Conservation (phyloP, 192 early-diverging fungal species). For the Podila epigama region DNA sequence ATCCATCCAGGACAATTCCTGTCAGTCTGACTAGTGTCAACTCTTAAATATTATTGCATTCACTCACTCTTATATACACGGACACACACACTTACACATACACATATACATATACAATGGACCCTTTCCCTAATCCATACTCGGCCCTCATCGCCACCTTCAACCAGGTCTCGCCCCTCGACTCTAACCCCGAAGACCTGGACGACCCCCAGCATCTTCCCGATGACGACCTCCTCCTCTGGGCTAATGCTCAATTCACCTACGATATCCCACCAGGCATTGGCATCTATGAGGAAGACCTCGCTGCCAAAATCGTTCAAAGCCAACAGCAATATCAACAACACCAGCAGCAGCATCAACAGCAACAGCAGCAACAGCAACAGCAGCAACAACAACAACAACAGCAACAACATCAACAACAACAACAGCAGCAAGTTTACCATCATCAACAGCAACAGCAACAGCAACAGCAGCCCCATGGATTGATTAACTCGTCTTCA, state of each 20-base stretch:
- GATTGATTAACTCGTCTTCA: conserved; percentile 1
- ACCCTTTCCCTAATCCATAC: conserved; percentile 41
- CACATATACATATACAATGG: conserved; percentile 15
- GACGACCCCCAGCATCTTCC: conserved; percentile 38
- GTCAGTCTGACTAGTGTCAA: too few species aligned
- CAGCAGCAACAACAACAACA: conserved; percentile 8
- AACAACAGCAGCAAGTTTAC: conserved; percentile 14
- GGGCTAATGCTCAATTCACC: conserved; percentile 45
- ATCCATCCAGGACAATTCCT: too few species aligned
- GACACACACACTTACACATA: neutral
- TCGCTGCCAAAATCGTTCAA: conserved; percentile 34
- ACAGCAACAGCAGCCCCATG: conserved; percentile 19
- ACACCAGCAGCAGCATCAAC: conserved; percentile 23
- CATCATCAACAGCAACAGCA: conserved; percentile 8
- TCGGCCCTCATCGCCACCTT: conserved; percentile 41
- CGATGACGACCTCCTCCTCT: conserved; percentile 39
- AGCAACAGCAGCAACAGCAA: conserved; percentile 9
- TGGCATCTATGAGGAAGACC: conserved; percentile 43
- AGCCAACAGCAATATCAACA: conserved; percentile 41
- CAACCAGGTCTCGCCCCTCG: conserved; percentile 32
- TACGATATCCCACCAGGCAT: conserved; percentile 44
- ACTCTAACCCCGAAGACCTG: conserved; percentile 19
- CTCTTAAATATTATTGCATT: too few species aligned
- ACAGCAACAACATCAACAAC: conserved; percentile 9
- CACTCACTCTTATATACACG: neutral